Conservation (phyloP, 768 basidiomycete genomes). For the Tulasnella sp. region DNA sequence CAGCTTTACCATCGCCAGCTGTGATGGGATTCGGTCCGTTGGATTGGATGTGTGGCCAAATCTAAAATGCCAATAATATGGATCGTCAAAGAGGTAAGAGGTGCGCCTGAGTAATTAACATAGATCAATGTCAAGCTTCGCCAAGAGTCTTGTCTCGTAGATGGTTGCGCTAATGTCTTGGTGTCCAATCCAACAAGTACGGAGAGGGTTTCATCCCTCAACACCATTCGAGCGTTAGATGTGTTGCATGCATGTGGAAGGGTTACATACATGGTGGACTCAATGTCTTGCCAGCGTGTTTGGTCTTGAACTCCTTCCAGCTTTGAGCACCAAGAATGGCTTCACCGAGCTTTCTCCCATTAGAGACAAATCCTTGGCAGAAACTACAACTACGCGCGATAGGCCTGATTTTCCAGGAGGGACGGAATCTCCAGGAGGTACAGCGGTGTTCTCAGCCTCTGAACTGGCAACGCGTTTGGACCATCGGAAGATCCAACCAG, state of each 20-base stretch:
- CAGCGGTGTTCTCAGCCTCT: constrained; percentile 20
- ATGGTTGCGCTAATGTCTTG: constrained; percentile 53
- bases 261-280: constrained; percentile 68
- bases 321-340: constrained; percentile 62
- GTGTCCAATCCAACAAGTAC: constrained; percentile 51
- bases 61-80: constrained; percentile 33
- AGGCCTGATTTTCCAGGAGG: constrained; percentile 47
- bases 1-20: constrained; percentile 52
- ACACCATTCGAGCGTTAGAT: constrained; percentile 1
- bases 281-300: constrained; percentile 59
- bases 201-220: constrained; percentile 75
- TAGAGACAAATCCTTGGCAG: constrained; percentile 51
- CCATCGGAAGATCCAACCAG: too few species aligned
- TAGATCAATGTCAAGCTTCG: constrained; percentile 60
- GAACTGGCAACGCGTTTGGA: too few species aligned
- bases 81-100: not conserved
- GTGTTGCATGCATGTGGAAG: not conserved
- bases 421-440: constrained; percentile 21
- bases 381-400: constrained; percentile 57
- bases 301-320: constrained; percentile 83
- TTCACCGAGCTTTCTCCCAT: constrained; percentile 42
- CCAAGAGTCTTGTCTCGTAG: constrained; percentile 83
- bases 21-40: constrained; percentile 29
- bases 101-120: too few species aligned
- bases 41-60: constrained; percentile 65